Evolutionary conservation across 208 protist genomes (phyloP), one percentile per base, ranked within the genome.

Genomic region (Leishmania aethiopica): DNA sequence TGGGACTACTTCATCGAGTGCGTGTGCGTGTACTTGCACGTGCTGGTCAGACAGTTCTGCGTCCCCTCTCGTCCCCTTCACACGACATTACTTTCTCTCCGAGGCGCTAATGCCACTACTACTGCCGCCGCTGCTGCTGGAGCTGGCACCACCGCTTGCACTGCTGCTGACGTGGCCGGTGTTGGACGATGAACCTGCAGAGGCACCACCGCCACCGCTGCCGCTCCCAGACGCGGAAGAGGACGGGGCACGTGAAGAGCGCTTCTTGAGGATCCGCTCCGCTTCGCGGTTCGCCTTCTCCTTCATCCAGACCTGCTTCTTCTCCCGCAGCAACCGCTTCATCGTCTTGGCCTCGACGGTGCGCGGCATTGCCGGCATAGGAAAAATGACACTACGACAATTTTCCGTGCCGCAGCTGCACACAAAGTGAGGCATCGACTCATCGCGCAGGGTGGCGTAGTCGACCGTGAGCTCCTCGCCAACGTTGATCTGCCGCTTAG

Each of bases 381-480:
- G 84, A 60, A 95, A 95, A 53, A 97, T 95, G 70, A 97, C 89
- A 78, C 91, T 91, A 32, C 95, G 89, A 70, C 95, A 97, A 76
- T 96, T 95, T 74, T 91, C 80, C 2, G 93, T 93, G 66, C 93
- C 93, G 72, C 95, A 97, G 78, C 91, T 92, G 84, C 95, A 97
- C 25, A 90, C 88, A 78, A 96, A 96, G 62, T 87, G 83, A 51
- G 92, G 91, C 93, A 96, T 96, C 42, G 74, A 76, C 83, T 94
- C 90, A 80, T 96, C 93, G 51, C 93, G 92, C 84, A 96, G 82
- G 28, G 92, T 94, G 25, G 90, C 92, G 83, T 95, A 97, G 85
- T 97, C 95, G 2, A 96, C 88, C n/a, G 95, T 95, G 35, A 97
- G 84, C 83, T 96, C 93, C 90, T 97, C 93, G 17, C 95, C 95